Evolutionary conservation across 2,329 filamentous ascomycete species (phyloP), one percentile per base, ranked within the genome.

Genomic region (Calonectria pteridis): DNA sequence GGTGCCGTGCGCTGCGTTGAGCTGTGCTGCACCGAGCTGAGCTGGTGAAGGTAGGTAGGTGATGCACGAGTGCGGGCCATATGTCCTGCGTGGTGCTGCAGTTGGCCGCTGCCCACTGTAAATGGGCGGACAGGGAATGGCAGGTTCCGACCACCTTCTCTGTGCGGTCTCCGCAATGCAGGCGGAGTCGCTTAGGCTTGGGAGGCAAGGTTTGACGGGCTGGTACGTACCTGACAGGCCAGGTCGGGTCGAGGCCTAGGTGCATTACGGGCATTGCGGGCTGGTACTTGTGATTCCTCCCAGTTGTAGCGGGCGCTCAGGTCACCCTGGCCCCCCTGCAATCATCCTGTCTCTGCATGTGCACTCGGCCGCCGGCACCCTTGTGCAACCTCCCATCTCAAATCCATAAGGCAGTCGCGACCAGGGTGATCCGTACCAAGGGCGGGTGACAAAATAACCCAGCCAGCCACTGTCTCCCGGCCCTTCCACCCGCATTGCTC

Each of bases 401-500:
- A 46, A 64, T 64, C 59, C 59, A 49, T 64, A 64, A 64, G 59
- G 59, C 59, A 64, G 59, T 43, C 40, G 59, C 59, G 40, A 49
- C 59, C 40, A 33, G 37, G 59, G 59, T 43, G 37, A 20, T 64
- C 23, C 7, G 33, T 62, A 31, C 50, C 11, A 28, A 50, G 26
- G 29, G n/a, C 13, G 26, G 65, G 31, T 40, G 66, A 69, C 67
- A 62, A 50, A 69, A 69, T 37, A 63, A 63, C 16, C 28, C 29
- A 23, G 43, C 35, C 67, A 69, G 29, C 28, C 23, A 50, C 53
- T 33, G 50, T 50, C 46, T 67, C 65, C 51, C 50, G 65, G 49
- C 33, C 65, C 65, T 67, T 43, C 65, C 58, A 63, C 59, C 65
- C 55, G 65, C 65, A 50, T 53, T 40, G 31, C 43, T 50, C 67